Base-by-base conservation (phyloP, 2,329 filamentous ascomycete species). In the Phyllosticta citriasiana region DNA sequence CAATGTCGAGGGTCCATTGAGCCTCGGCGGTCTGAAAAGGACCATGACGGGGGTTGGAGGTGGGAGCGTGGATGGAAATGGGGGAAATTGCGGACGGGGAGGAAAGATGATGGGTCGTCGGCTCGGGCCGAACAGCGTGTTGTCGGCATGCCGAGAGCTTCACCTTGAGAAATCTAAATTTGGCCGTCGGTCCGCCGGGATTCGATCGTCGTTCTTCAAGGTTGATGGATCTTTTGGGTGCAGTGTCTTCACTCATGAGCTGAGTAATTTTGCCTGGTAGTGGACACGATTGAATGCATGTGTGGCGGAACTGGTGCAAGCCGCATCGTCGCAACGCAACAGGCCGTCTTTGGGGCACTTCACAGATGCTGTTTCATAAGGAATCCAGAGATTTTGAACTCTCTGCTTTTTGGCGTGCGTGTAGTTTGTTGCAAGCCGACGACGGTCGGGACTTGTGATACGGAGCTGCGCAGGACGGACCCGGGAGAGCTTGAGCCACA, bases 11-110 rank as follows among this genome's bases (percentile, higher is more conserved):
- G 14, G 40, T 2, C 40, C 40, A 19, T 47, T 19, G 40, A 47
- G 40, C 40, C 40, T 47, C 40, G 40, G 40, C 74, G 79, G 40
- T 27, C 25, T 30, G 57, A 8, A 47, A 53, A 25, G 35, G 63
- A 55, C 55, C 55, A 14, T 60, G 56, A 60, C n/a, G 58, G 59
- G 67, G 66, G 58, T 59, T 67, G 66, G 61, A 69, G 67, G 68
- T 70, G 69, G 65, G 67, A 61, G 47, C 65, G 64, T 54, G 66
- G 64, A 67, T 51, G 68, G 9, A 6, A 7, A 7, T 30, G 27
- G 27, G 9, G 6, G 64, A 47, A 63, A 55, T 66, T 62, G 19
- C 67, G 60, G 19, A 69, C 72, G 72, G 55, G 57, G 6, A 22
- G 57, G 8, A 25, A 54, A 24, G 30, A 47, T 14, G 26, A 16